Evolutionary conservation across 2,329 filamentous ascomycete species (phyloP), one percentile per base, ranked within the genome.

Genomic region (Ceratocystis cubensis): DNA sequence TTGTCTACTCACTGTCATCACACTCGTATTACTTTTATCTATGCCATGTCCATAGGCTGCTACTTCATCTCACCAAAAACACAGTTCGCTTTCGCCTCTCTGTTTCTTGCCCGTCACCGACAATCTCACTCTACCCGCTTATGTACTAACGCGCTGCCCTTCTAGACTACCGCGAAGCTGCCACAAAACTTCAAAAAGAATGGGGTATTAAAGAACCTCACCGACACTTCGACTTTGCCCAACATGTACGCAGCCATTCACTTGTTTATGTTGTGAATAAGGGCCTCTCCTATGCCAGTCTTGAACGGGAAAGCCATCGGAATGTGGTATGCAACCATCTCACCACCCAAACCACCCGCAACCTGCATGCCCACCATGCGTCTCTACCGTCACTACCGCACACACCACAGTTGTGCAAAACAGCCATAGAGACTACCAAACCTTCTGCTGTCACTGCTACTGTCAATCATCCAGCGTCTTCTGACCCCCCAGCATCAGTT

Each of bases 131-230:
- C 7, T 28, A 2, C 10, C 22, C 28, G 48, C 20, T 50, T 30
- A 20, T 33, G 13, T 45, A 64, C 59, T 68, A 62, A 68, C 61
- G 28, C 25, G 30, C 44, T 64, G 30, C 17, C 45, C 6, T n/a
- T 37, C 33, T 77, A 87, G 84, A 86, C 78, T 87, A 85, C 77
- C 81, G 82, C 75, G 84, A 87, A 74, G 85, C 84, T 56, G 84
- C 84, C 65, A 81, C 83, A 76, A 85, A 85, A 73, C 82, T 87
- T 71, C 84, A 86, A 72, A 86, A 86, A 74, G 84, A 87, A 77
- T 87, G 84, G 84, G 81, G 84, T 75, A 77, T 85, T 70, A 77
- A 80, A 72, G 79, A 83, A 75, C 84, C 84, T 71, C 83, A 86
- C 73, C 80, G 80, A 72, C 78, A 85, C 69, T 82, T 87, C 69